These are phyloP conservation scores for Ogataea pignaliae DNA, from an alignment of 805 yeast species.

Conservation along the genomic window DNA sequence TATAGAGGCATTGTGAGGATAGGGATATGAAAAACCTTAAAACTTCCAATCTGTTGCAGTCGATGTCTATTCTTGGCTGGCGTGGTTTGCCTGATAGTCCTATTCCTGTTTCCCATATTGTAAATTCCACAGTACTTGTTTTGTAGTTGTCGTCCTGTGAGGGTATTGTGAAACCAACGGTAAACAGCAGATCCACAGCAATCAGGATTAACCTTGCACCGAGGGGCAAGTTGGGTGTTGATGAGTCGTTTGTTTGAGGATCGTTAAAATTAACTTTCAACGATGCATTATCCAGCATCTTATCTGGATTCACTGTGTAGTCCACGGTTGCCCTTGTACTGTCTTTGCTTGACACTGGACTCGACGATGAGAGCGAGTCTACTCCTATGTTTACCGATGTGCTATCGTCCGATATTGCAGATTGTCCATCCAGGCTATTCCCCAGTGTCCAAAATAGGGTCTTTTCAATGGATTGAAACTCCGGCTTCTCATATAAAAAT, in stretches of 20 bases:
- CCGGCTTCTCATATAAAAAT: slow-evolving; percentile 52
- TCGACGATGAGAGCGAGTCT: slow-evolving; percentile 16
- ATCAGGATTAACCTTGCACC: slow-evolving; percentile 36
- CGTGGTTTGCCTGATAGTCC: slow-evolving; percentile 35
- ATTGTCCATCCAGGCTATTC: slow-evolving; percentile 11
- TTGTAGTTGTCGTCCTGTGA: background rate
- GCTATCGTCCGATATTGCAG: slow-evolving; percentile 9
- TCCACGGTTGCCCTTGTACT: slow-evolving; percentile 15
- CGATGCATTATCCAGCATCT: slow-evolving; percentile 12
- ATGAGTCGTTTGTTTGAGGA: slow-evolving; percentile 11
- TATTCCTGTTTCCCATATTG: slow-evolving; percentile 81
- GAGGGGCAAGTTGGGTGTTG: slow-evolving; percentile 22
- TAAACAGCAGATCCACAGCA: slow-evolving; percentile 45
- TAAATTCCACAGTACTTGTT: slow-evolving; percentile 31
- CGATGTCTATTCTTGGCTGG: slow-evolving; percentile 40
- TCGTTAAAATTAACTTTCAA: slow-evolving; percentile 4
- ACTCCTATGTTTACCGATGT: slow-evolving; percentile 22
- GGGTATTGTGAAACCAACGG: slow-evolving; percentile 1
- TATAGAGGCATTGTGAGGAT: slow-evolving; percentile 58
- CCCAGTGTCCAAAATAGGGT: slow-evolving; percentile 42
- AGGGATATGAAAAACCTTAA: slow-evolving; percentile 57
- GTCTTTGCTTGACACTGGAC: slow-evolving; percentile 16
- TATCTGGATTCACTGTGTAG: slow-evolving; percentile 7
- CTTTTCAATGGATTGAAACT: slow-evolving; percentile 30
- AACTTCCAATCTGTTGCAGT: slow-evolving; percentile 64